A percentile compares a stretch with the other conserved stretches of the same genome.
These are phyloP conservation scores for Flueggea neowawraea DNA, from an alignment of 441 rosid genomes.

Conservation along the genomic window DNA sequence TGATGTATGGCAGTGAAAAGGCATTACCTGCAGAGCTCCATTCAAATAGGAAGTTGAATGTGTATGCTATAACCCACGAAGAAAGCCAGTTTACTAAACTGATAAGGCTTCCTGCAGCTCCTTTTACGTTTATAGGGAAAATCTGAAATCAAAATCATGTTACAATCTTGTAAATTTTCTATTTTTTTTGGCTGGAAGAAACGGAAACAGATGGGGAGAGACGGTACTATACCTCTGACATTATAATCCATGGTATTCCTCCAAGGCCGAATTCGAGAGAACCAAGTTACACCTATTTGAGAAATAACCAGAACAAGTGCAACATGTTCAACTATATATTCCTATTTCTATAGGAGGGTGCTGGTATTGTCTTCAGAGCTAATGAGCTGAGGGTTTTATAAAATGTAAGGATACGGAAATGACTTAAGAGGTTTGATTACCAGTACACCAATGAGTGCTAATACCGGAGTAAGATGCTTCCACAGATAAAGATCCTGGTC, in stretches of 20 bases:
- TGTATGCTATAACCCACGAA: conserved; percentile 23
- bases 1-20: background rate
- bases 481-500: conserved; percentile 34
- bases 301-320: background rate
- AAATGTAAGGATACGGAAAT: background rate
- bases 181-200: background rate
- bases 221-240: conserved; percentile 47
- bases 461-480: conserved; percentile 35
- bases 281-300: conserved; percentile 19
- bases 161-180: no score
- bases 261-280: conserved; percentile 34
- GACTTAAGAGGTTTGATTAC: conserved; percentile 24
- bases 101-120: conserved; percentile 25
- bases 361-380: no score
- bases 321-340: background rate
- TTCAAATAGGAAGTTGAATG: conserved; percentile 17
- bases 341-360: no score
- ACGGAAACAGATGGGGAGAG: background rate
- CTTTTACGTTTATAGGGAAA: conserved; percentile 27
- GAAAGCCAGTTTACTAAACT: conserved; percentile 23
- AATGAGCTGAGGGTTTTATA: background rate
- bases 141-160: conserved; percentile 9
- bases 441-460: conserved; percentile 36
- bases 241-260: conserved; percentile 59
- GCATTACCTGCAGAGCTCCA: conserved; percentile 19